Evolutionary conservation across 2,329 filamentous ascomycete species (phyloP).

Genomic region (Pestalotiopsis sp.): DNA sequence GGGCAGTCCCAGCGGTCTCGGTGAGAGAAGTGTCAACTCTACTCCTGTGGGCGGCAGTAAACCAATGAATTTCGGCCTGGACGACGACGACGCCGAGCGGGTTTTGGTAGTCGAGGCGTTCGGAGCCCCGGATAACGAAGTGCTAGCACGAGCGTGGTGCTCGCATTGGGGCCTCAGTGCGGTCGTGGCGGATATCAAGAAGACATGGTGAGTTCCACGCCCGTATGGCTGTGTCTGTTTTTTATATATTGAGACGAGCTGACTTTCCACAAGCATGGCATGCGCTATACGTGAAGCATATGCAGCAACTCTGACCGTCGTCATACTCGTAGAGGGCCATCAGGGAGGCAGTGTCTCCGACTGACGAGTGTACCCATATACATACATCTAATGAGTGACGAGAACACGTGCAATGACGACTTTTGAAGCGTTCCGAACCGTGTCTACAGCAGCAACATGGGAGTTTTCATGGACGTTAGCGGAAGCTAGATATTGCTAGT

Average conservation of each 20-base stretch:
- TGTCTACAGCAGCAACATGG: not conserved
- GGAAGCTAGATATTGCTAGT: not conserved
- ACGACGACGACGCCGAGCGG: slow-evolving; percentile 59
- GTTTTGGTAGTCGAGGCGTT: slow-evolving; percentile 75
- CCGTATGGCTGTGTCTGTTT: not conserved
- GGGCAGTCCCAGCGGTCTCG: slow-evolving; percentile 44
- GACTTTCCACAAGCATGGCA: slow-evolving; percentile 54
- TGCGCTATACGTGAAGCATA: slow-evolving; percentile 78
- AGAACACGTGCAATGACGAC: not conserved
- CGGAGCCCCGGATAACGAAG: slow-evolving; percentile 75
- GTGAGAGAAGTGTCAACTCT: slow-evolving; percentile 22
- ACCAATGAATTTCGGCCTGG: slow-evolving; percentile 19
- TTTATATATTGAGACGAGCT: slow-evolving; percentile 13
- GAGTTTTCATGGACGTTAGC: not conserved
- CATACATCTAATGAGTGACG: not conserved
- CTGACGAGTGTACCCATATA: not conserved
- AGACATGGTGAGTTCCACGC: slow-evolving; percentile 61
- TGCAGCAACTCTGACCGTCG: slow-evolving; percentile 71
- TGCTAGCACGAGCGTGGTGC: slow-evolving; percentile 77
- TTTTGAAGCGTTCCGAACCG: no score
- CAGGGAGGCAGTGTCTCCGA: slow-evolving; percentile 13
- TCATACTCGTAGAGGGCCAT: slow-evolving; percentile 65
- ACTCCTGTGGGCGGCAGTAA: slow-evolving; percentile 24
- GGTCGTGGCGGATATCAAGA: slow-evolving; percentile 68
- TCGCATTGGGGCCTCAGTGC: slow-evolving; percentile 75